Evolutionary conservation across 228 moss, liverwort and hornwort species (phyloP).

Genomic region (Sphagnum magellanicum): DNA sequence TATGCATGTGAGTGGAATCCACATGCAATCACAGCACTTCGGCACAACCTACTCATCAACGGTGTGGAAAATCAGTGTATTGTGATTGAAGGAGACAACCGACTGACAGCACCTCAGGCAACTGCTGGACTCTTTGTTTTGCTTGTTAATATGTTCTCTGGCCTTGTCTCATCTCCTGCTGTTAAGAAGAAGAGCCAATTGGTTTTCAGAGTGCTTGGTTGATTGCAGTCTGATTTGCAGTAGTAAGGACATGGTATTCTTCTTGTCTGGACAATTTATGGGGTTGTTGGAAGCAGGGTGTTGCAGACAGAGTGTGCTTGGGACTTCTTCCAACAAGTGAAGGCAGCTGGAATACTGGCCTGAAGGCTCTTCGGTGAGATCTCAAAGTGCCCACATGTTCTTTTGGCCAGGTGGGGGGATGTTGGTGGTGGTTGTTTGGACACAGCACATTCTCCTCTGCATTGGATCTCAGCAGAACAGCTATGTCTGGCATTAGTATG

Average conservation of each 20-base stretch:
- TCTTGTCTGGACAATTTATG: too few relatives aligned
- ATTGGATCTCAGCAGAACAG: too few relatives aligned
- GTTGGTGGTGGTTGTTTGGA: background rate
- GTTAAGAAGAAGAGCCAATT: too few relatives aligned
- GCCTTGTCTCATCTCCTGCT: too few relatives aligned
- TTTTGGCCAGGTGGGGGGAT: background rate
- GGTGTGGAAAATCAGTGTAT: slow-evolving; percentile 56
- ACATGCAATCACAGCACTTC: slow-evolving; percentile 69
- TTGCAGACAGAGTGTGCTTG: slow-evolving; percentile 82
- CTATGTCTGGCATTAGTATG: too few relatives aligned
- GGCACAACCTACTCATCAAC: slow-evolving; percentile 67
- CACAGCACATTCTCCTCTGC: too few relatives aligned
- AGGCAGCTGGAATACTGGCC: slow-evolving; percentile 70
- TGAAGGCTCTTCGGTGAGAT: slow-evolving; percentile 62
- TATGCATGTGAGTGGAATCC: slow-evolving; percentile 96
- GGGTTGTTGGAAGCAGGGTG: slow-evolving; percentile 22
- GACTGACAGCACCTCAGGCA: slow-evolving; percentile 65
- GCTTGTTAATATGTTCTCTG: too few relatives aligned
- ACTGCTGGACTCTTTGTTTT: background rate
- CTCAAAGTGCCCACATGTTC: background rate
- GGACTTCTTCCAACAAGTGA: slow-evolving; percentile 92
- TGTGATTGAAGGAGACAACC: slow-evolving; percentile 89
- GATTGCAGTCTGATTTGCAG: too few relatives aligned
- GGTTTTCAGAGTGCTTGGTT: too few relatives aligned
- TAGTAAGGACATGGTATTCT: too few relatives aligned